Evolutionary conservation across 1,284 basidiomycete genomes (phyloP), one percentile per base, ranked within the genome.

Genomic region (Grifola frondosa): DNA sequence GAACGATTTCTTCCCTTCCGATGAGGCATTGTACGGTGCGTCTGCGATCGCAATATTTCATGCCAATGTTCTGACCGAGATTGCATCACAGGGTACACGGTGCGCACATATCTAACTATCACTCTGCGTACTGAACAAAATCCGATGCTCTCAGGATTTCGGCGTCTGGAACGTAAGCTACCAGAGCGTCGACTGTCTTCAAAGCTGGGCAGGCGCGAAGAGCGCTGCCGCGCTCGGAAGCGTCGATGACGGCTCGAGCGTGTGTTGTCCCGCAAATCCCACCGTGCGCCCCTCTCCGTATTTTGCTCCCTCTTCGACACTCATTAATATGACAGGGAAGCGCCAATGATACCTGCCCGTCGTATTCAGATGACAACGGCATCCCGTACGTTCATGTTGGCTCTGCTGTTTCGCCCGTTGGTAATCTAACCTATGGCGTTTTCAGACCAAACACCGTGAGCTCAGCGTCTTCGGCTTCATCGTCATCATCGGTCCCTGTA

Each of bases 161-260:
- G 85, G 87, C 37, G 78, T 88, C n/a, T 89, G 87, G 87, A 88
- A 88, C 55, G 70, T 87, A 50, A 80, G 72, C 25, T 89, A 89
- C 57, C 61, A 78, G 50, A 69, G 65, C 28, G 78, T 88, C 7
- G 62, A 78, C 29, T 89, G 87, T 55, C 46, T 73, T 6, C 42
- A 65, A 3, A 60, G 74, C 40, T 89, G 87, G 87, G 63, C 69
- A 19, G 87, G 87, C 6, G 70, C 65, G 30, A 69, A 68, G n/a
- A 68, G 80, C 44, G 59, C 71, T n/a, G 66, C 75, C 12, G 83
- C 83, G 12, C 66, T 88, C 26, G 86, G 86, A 20, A 83, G 78
- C 42, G 80, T 84, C 11, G 64, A 68, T 45, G 62, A 84, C 30
- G 82, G 73, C 6, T 67, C 72, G 19, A 69, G 75, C 44, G 82